These are phyloP conservation scores for Colletotrichum sp. DNA, from an alignment of 2,329 filamentous ascomycete species.

Conservation along the genomic window DNA sequence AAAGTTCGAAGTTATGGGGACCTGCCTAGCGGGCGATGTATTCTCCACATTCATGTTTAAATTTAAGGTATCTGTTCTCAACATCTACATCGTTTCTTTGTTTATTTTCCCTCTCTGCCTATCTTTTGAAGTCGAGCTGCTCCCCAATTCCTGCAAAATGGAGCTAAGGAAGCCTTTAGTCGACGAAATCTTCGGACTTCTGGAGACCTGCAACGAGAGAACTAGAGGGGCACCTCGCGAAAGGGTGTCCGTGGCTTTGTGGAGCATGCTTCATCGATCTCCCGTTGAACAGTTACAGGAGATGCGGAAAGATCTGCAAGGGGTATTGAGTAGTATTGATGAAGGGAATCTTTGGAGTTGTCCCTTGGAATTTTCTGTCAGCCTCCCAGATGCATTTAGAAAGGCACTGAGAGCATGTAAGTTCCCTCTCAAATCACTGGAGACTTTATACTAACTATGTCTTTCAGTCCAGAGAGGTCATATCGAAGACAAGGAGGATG, in stretches of 20 bases:
- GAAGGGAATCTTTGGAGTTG: neutral
- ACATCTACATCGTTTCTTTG: neutral
- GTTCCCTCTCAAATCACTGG: accelerated
- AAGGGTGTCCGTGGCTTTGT: neutral
- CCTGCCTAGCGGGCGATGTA: neutral
- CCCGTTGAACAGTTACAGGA: neutral
- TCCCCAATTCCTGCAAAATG: neutral
- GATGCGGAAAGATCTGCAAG: neutral
- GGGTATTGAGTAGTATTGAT: accelerated
- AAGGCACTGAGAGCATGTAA: neutral
- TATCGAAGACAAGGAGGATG: neutral
- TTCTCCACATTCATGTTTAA: neutral
- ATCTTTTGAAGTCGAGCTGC: neutral
- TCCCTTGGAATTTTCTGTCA: neutral
- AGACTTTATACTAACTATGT: accelerated
- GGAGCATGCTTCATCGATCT: neutral
- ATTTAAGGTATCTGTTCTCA: neutral
- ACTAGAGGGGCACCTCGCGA: neutral
- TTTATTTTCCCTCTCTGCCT: neutral
- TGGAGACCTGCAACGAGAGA: neutral
- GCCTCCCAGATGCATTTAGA: neutral
- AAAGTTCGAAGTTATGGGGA: neutral
- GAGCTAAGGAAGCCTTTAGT: neutral
- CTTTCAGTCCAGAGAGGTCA: neutral
- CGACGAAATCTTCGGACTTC: neutral